Evolutionary conservation across 257 asterid species (phyloP), one percentile per base, ranked within the genome.

Genomic region (Solanum appendiculatum): DNA sequence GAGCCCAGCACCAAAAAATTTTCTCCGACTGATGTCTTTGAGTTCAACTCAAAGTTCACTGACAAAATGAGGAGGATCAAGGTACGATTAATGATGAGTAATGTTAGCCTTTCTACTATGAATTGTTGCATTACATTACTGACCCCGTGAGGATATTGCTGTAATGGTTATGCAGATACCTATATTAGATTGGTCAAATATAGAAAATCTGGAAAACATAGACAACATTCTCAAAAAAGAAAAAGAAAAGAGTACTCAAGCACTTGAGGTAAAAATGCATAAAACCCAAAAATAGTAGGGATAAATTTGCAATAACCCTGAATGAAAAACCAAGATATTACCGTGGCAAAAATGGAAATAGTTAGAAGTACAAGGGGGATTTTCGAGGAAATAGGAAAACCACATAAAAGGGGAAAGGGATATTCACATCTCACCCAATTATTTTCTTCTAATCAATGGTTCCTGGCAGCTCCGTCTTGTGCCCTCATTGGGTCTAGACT

Each of bases 61-160:
- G 99, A 96, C 91, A 97, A 94, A 89, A 93, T 97, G 99, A 92
- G 98, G 89, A 93, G 99, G 90, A 96, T 96, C 91, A 97, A 94
- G 97, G 99, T 97, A 92, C 7, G 16, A 39, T 33, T 23, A 46
- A 16, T 23, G 58, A 37, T 64, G 44, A 40, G 44, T 40, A 60
- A 77, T 4, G 72, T 58, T 58, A 44, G 42, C 70, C n/a, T 31
- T 48, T 5, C 51, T 23, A n/a, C 9, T 75, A 5, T 39, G 34
- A 75, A 29, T 75, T 40, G 5, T 39, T 75, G 58, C 51, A 37
- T 33, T 37, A n/a, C 13, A 27, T 40, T 40, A 75, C 58, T 75
- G 56, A 75, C 18, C 46, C 83, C 18, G 36, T 75, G 34, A 23
- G 83, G 54, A n/a, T 83, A 20, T 51, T 54, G 33, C 23, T 87